Percentiles rank a stretch among this genome's conserved stretches.
These are phyloP conservation scores for Mycena polygramma DNA, from an alignment of 768 basidiomycete genomes.

Conservation along the genomic window DNA sequence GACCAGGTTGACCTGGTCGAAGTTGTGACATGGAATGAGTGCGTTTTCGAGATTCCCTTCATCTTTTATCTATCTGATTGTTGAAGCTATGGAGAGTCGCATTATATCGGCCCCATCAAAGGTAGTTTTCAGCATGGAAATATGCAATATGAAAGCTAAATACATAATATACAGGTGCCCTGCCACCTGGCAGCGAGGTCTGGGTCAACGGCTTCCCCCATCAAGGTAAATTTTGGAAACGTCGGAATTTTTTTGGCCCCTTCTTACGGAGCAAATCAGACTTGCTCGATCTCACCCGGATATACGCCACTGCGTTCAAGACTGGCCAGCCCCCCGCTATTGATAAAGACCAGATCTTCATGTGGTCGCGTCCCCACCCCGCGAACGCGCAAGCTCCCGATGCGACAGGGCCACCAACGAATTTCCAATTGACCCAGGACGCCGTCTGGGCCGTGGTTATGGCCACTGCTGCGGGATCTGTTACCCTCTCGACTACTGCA, in stretches of 20 bases:
- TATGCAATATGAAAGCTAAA: too few relatives aligned
- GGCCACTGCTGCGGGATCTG: constrained; percentile 66
- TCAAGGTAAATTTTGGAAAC: constrained; percentile 49
- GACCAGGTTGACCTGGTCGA: constrained; percentile 72
- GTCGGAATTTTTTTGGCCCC: constrained; percentile 22
- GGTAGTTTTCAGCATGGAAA: constrained; percentile 37
- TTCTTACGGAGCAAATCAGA: constrained; percentile 48
- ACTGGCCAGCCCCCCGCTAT: constrained; percentile 72
- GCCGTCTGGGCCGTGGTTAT: constrained; percentile 79
- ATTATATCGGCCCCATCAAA: constrained; percentile 85
- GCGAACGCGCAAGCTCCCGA: constrained; percentile 67
- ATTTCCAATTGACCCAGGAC: constrained; percentile 72
- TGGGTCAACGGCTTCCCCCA: constrained; percentile 81
- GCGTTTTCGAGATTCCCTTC: background rate
- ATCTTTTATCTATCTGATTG: background rate
- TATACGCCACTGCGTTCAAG: constrained; percentile 81
- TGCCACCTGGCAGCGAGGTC: constrained; percentile 75
- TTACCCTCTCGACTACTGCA: constrained; percentile 67
- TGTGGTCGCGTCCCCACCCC: constrained; percentile 81
- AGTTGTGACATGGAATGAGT: constrained; percentile 77
- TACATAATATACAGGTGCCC: constrained; percentile 50
- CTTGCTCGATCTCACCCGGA: constrained; percentile 74
- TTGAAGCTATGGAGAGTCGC: constrained; percentile 66
- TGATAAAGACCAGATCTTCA: constrained; percentile 70
- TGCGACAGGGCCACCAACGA: constrained; percentile 66